Conservation (phyloP, 306 rosid genomes). For the Quercus agrifolia region DNA sequence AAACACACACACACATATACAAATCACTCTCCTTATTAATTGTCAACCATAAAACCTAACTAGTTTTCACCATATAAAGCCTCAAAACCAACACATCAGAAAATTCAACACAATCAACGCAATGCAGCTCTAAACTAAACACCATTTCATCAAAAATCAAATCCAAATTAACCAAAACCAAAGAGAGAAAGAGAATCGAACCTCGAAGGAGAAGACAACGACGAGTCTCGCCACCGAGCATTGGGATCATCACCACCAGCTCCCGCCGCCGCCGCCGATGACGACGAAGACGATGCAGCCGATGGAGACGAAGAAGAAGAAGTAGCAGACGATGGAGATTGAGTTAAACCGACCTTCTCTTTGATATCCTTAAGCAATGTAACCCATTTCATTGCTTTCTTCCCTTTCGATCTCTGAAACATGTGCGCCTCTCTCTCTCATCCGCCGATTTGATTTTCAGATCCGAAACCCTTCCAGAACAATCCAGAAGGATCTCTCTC, state of each 20-base stretch:
- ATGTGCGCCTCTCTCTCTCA: constrained; percentile 52
- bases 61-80: not conserved
- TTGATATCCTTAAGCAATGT: constrained; percentile 96
- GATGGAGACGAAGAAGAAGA: constrained; percentile 33
- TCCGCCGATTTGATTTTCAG: constrained; percentile 58
- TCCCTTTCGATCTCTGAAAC: constrained; percentile 59
- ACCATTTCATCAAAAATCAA: constrained; percentile 10
- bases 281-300: constrained; percentile 31
- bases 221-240: constrained; percentile 40
- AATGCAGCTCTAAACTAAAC: constrained; percentile 30
- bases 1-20: too few relatives aligned
- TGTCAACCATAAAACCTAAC: not conserved
- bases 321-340: constrained; percentile 50
- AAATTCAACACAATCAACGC: constrained; percentile 10
- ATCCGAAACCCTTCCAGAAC: constrained; percentile 51
- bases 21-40: not conserved
- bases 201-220: constrained; percentile 70
- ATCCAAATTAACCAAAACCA: not conserved
- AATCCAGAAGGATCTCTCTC: constrained; percentile 40
- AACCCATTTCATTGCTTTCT: constrained; percentile 94
- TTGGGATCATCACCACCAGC: constrained; percentile 38
- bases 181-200: constrained; percentile 4
- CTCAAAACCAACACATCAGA: constrained; percentile 16
- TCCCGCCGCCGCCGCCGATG: not conserved
- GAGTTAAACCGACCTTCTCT: constrained; percentile 97